phyloP scores from a whole-genome alignment of 257 asterid genomes.

The Cynanchum wilfordii region DNA sequence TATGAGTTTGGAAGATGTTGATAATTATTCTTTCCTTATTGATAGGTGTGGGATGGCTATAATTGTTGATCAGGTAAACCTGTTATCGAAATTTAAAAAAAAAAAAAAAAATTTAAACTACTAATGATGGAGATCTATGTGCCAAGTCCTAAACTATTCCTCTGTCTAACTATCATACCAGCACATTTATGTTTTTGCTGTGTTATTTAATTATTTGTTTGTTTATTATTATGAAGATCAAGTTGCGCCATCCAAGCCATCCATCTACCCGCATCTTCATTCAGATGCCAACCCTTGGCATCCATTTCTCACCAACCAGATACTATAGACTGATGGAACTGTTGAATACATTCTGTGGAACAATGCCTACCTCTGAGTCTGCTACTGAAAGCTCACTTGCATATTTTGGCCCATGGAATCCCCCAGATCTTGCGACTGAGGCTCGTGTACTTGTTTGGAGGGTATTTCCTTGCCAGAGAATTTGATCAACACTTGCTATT shows the following conservation, averaged over 20 bases:
- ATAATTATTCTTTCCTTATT: constrained; percentile 57
- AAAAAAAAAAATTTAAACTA: background rate
- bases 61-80: constrained; percentile 83
- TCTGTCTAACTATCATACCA: background rate
- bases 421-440: constrained; percentile 79
- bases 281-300: constrained; percentile 88
- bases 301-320: constrained; percentile 95
- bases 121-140: background rate
- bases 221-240: constrained; percentile 46
- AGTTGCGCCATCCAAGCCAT: constrained; percentile 76
- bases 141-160: constrained; percentile 4
- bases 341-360: constrained; percentile 52
- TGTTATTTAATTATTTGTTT: constrained; percentile 8
- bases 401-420: constrained; percentile 72
- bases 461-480: constrained; percentile 44
- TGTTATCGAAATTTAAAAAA: background rate
- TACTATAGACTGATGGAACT: constrained; percentile 66
- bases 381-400: constrained; percentile 40
- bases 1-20: constrained; percentile 45
- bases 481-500: constrained; percentile 1
- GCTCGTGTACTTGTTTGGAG: constrained; percentile 91
- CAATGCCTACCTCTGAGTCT: constrained; percentile 52
- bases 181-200: constrained; percentile 9
- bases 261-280: constrained; percentile 82
- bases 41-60: constrained; percentile 95